phyloP scores from a whole-genome alignment of 2,329 filamentous ascomycete species.

The Intubia oerlemansii region DNA sequence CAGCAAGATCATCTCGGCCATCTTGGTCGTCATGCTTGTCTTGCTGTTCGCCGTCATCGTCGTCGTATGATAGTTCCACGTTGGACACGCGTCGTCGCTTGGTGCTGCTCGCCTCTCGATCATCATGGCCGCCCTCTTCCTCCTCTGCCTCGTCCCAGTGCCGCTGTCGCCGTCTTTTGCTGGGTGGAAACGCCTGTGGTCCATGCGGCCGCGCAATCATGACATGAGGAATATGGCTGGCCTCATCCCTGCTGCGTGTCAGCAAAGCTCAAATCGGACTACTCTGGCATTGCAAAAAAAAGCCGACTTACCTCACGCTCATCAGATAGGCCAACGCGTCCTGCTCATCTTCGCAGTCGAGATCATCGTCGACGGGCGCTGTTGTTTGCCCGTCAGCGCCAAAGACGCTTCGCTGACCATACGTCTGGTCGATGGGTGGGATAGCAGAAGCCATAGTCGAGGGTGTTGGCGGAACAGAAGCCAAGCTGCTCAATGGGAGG shows the following conservation, averaged over 20 bases:
- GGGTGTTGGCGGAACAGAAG: too few species aligned
- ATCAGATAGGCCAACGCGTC: conserved; percentile 50
- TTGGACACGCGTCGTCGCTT: conserved; percentile 5
- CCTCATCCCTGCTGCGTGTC: conserved; percentile 39
- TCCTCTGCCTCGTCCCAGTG: conserved; percentile 9
- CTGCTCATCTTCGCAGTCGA: conserved; percentile 44
- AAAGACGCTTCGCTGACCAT: conserved; percentile 53
- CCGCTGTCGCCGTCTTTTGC: conserved; percentile 11
- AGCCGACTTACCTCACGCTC: conserved; percentile 41
- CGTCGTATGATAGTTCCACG: conserved; percentile 10
- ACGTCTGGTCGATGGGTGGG: conserved; percentile 35
- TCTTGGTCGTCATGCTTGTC: conserved; percentile 11
- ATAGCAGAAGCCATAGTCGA: too few species aligned
- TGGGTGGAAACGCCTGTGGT: conserved; percentile 16
- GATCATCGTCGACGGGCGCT: conserved; percentile 27
- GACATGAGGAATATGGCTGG: conserved; percentile 49
- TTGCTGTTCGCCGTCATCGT: conserved; percentile 10
- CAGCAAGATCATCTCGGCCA: background rate
- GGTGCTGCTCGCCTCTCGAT: too few species aligned
- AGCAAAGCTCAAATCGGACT: too few species aligned
- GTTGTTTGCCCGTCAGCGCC: conserved; percentile 33
- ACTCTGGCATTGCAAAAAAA: background rate
- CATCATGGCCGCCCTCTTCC: too few species aligned
- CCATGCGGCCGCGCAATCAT: conserved; percentile 40
- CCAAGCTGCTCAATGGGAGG: too few species aligned